Conservation (phyloP, 257 asterid species). For the Ballota nigra region DNA sequence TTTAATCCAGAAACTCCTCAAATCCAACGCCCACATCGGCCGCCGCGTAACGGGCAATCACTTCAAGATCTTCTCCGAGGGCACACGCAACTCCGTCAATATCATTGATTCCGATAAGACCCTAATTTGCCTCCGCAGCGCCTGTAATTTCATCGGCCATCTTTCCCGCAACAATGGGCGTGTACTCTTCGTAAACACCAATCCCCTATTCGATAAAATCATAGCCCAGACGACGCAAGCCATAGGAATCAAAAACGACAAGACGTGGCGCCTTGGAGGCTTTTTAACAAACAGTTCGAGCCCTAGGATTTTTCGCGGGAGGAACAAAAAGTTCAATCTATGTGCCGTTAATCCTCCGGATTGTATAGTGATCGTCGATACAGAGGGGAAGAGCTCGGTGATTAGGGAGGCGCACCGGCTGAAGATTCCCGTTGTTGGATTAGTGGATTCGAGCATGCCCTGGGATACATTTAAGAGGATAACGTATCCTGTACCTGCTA, state of each 20-base stretch:
- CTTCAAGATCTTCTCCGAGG: constrained; percentile 82
- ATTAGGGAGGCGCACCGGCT: constrained; percentile 73
- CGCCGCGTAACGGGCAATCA: constrained; percentile 84
- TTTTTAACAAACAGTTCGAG: constrained; percentile 85
- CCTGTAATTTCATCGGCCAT: constrained; percentile 80
- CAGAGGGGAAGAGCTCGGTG: constrained; percentile 82
- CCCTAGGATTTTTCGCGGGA: constrained; percentile 76
- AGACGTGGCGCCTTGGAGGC: constrained; percentile 95
- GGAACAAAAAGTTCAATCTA: constrained; percentile 77
- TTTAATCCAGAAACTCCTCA: constrained; percentile 79
- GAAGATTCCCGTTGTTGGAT: constrained; percentile 88
- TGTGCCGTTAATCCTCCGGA: constrained; percentile 70
- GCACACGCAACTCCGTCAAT: constrained; percentile 69
- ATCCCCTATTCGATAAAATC: constrained; percentile 75
- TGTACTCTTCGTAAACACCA: constrained; percentile 86
- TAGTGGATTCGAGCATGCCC: constrained; percentile 87
- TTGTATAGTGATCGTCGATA: constrained; percentile 81
- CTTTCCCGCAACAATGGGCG: constrained; percentile 68
- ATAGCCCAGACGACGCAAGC: constrained; percentile 62
- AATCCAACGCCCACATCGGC: constrained; percentile 84
- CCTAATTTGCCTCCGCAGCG: constrained; percentile 80
- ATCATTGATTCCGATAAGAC: constrained; percentile 84
- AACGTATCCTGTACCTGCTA: constrained; percentile 88
- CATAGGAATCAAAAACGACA: constrained; percentile 65
- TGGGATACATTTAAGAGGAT: constrained; percentile 76